A percentile compares a stretch with the other conserved stretches of the same genome.
Evolutionary conservation across 1,284 basidiomycete genomes (phyloP).

Genomic region (Vanrija pseudolonga): DNA sequence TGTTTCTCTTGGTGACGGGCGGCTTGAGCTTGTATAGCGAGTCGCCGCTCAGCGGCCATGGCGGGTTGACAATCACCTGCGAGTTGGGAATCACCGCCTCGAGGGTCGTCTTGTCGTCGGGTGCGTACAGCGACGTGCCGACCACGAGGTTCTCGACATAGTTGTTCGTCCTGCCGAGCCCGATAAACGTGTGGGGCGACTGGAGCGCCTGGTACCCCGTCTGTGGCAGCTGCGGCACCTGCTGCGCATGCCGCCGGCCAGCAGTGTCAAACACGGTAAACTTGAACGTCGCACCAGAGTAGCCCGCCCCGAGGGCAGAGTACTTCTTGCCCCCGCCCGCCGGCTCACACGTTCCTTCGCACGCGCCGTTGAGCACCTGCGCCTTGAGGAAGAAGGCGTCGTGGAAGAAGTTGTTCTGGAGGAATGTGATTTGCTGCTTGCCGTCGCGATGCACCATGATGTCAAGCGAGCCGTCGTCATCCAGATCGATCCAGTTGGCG

Average conservation of each 20-base stretch:
- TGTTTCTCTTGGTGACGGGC: constrained; percentile 24
- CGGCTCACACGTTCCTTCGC: constrained; percentile 69
- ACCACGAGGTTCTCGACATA: constrained; percentile 73
- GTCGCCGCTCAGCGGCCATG: constrained; percentile 36
- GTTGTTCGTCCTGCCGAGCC: constrained; percentile 98
- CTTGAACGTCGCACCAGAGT: constrained; percentile 93
- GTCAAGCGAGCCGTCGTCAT: constrained; percentile 94
- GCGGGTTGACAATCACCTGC: constrained; percentile 90
- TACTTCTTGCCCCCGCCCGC: constrained; percentile 62
- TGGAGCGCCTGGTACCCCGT: constrained; percentile 83
- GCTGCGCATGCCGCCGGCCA: constrained; percentile 84
- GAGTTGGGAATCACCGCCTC: constrained; percentile 98
- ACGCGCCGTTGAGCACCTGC: constrained; percentile 90
- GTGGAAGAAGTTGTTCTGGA: constrained; percentile 98
- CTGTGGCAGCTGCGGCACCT: constrained; percentile 89
- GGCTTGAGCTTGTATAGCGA: constrained; percentile 22
- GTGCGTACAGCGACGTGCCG: constrained; percentile 59
- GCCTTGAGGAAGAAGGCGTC: constrained; percentile 99
- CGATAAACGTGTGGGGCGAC: constrained; percentile 92
- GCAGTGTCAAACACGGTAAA: constrained; percentile 93
- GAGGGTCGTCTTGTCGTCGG: constrained; percentile 73
- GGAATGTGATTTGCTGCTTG: constrained; percentile 61
- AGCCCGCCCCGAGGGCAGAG: constrained; percentile 86
- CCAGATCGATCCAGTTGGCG: constrained; percentile 83
- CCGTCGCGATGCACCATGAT: constrained; percentile 83